Base-by-base conservation (phyloP, 371 early-diverging fungal species). In the Mucor plumbeus region DNA sequence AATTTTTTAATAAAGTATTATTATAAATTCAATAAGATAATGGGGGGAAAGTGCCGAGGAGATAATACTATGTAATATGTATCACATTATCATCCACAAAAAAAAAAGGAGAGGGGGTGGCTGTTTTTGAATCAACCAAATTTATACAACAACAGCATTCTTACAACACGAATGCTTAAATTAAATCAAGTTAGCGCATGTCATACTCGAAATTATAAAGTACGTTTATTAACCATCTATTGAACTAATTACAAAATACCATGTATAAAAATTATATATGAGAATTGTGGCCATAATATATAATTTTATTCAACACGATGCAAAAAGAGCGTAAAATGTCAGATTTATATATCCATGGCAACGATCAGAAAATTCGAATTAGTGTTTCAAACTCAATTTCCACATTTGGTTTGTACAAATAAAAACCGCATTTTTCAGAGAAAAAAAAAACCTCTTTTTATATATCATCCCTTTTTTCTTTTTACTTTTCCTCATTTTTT, bases 111-210 rank as follows among this genome's bases (percentile, higher is more conserved):
- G 31, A 53, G 26, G 8, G 7, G 17, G 7, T 8, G 6, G 47
- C 47, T 47, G 47, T 17, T 26, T 21, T 50, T 50, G 9, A 50
- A 50, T 26, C 53, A 53, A 14, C 53, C 31, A 31, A 8, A 13
- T 50, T 10, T 19, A 19, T 7, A 47, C 26, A 38, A 38, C 38
- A 38, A 9, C 26, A 26, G 53, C 53, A 53, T 26, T 31, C 53
- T 31, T 53, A 26, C 53, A 31, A 53, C 7, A 31, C 31, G 31
- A 31, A 53, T 53, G 53, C 53, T 53, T 31, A 53, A 44, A 44
- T 44, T 44, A 44, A 50, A 50, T 26, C 50, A 50, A 53, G 53
- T 31, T 53, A 53, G 53, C 13, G 26, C 31, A 53, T 53, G 53
- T 53, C 53, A 21, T 31, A 53, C 53, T 53, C 14, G 26, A 31